phyloP scores from a whole-genome alignment of 148 eudicot species.

The Chenopodium suecicum region DNA sequence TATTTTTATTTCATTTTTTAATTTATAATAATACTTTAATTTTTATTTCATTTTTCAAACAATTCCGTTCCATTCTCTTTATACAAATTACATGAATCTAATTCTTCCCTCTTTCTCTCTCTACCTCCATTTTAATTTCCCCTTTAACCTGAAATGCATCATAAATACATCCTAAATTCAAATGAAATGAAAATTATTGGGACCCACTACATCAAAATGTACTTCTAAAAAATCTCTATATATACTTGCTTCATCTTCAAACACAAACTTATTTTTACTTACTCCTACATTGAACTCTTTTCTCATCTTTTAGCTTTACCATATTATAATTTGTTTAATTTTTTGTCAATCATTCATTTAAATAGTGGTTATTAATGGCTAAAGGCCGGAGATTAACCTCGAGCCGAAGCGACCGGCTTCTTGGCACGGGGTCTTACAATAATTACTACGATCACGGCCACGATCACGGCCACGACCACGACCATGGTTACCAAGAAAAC shows the following conservation, averaged over 20 bases:
- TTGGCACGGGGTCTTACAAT: slow-evolving; percentile 31
- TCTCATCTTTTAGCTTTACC: neutral
- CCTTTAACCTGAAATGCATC: slow-evolving; percentile 13
- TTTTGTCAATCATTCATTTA: neutral
- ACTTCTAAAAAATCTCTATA: slow-evolving; percentile 21
- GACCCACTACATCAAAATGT: slow-evolving; percentile 17
- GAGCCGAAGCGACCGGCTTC: slow-evolving; percentile 68
- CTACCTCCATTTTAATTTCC: neutral
- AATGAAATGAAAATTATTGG: slow-evolving; percentile 9
- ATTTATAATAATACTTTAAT: neutral
- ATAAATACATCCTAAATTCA: slow-evolving; percentile 31
- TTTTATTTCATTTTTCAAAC: neutral
- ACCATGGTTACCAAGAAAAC: neutral
- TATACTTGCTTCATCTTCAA: slow-evolving; percentile 20
- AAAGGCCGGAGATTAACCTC: slow-evolving; percentile 69
- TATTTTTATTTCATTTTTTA: neutral
- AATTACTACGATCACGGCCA: neutral
- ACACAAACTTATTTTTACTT: slow-evolving; percentile 22
- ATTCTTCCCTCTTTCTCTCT: slow-evolving; percentile 9
- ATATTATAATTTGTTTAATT: neutral
- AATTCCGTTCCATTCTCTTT: slow-evolving; percentile 32
- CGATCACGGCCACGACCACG: neutral
- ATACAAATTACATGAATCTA: slow-evolving; percentile 23
- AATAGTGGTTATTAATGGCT: slow-evolving; percentile 46
- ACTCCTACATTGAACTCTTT: neutral